Evolutionary conservation across 2,329 filamentous ascomycete species (phyloP), one percentile per base, ranked within the genome.

Genomic region (Sporothrix dimorphospora): DNA sequence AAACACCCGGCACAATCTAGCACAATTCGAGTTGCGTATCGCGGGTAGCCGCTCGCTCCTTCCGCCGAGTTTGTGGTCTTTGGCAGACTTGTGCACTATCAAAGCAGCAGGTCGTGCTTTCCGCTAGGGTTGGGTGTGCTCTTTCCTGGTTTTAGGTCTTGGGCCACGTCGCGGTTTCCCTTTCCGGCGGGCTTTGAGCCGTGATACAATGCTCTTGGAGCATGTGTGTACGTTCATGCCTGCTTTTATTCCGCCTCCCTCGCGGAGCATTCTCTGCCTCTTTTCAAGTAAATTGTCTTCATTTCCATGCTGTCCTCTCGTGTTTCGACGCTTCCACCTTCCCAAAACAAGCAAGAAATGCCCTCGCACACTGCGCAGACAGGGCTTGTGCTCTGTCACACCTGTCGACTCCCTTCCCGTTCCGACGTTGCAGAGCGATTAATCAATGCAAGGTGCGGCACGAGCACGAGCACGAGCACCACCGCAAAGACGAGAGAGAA

Each of bases 371-470:
- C 57, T n/a, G 61, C 14, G 61, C 61, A 47, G 40, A 14, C 59
- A 59, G 6, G 55, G 16, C 55, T 38, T 45, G 59, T 63, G 12
- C 19, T 19, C 19, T 34, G 61, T 66, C 61, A 12, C 61, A 66
- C 61, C 8, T 49, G 42, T 34, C 42, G 24, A 49, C 8, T 34
- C 7, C 42, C 24, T 66, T 66, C 61, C 61, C 61, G 61, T 66
- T 45, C 61, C 61, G 61, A 49, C 8, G 24, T 65, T 49, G 24
- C 40, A 66, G 24, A 49, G 38, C n/a, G 11, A 34, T 47, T 21
- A 66, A 66, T 49, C 24, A 30, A 66, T 66, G 61, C 61, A 66
- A 49, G 21, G 42, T 34, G 61, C 24, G 61, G 61, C 61, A 66
- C 55, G 16, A 38, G 8, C 55, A 66, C 55, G 16, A 38, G 8